These are phyloP conservation scores for Cucurbita moschata DNA, from an alignment of 306 rosid genomes.

Conservation along the genomic window DNA sequence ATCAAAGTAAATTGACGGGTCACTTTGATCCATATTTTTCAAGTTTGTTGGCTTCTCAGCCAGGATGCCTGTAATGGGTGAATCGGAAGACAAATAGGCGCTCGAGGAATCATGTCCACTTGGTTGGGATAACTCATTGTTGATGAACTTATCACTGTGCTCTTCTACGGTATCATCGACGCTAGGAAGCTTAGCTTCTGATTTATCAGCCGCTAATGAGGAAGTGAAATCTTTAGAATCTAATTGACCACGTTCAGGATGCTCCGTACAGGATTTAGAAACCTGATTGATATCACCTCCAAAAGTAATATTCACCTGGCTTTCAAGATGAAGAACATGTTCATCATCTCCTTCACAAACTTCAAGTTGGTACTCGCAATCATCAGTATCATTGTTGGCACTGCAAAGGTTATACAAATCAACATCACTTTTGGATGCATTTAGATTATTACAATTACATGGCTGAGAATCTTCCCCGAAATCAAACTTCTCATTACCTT, in stretches of 20 bases:
- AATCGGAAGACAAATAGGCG: neutral
- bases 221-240: conserved; percentile 2
- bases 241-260: neutral
- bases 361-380: neutral
- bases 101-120: neutral
- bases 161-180: neutral
- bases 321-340: neutral
- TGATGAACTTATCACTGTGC: neutral
- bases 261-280: neutral
- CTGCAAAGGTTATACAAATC: neutral
- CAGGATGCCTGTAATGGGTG: neutral
- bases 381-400: neutral
- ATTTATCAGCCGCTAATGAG: conserved; percentile 14
- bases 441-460: neutral
- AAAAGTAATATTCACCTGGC: neutral
- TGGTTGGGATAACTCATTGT: neutral
- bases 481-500: neutral
- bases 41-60: neutral
- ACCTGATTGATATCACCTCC: neutral
- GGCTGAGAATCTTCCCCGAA: neutral
- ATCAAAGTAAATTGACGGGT: neutral
- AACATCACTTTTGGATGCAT: neutral
- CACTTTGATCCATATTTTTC: neutral
- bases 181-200: neutral
- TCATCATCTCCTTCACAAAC: conserved; percentile 1